A percentile compares a stretch with the other conserved stretches of the same genome.
These are phyloP conservation scores for Hsuehochloa calcarea DNA, from an alignment of 176 grass and related monocot species.

Conservation along the genomic window DNA sequence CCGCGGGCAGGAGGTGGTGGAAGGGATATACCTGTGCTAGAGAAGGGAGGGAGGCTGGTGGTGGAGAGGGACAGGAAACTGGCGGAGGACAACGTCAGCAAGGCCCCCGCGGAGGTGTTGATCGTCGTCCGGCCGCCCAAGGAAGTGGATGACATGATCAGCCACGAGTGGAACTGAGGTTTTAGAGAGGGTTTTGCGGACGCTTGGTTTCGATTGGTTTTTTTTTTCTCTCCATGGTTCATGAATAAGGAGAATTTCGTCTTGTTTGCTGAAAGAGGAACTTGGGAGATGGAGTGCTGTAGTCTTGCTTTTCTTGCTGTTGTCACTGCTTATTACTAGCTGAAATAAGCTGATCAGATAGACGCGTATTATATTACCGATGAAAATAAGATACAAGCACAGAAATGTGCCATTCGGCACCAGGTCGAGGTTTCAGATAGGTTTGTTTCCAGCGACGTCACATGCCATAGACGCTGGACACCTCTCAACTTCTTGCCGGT, in stretches of 20 bases:
- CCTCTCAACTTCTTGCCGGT: too few relatives aligned
- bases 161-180: constrained; percentile 64
- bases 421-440: not conserved
- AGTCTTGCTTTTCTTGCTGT: constrained; percentile 1
- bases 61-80: constrained; percentile 68
- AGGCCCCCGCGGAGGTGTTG: constrained; percentile 46
- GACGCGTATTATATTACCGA: not conserved
- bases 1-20: constrained; percentile 43
- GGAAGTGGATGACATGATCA: constrained; percentile 57
- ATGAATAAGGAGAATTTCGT: not conserved
- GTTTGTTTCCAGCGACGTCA: not conserved
- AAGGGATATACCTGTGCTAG: constrained; percentile 67
- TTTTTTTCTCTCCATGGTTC: not conserved
- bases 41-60: constrained; percentile 57
- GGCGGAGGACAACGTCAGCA: constrained; percentile 31
- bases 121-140: constrained; percentile 69
- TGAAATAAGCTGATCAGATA: constrained; percentile 18
- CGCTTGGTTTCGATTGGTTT: constrained; percentile 14
- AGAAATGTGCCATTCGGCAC: not conserved
- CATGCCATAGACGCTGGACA: not conserved
- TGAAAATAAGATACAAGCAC: not conserved
- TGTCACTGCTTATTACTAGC: not conserved
- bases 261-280: not conserved
- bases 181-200: constrained; percentile 20
- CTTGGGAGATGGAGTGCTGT: not conserved